Evolutionary conservation across 2,329 filamentous ascomycete species (phyloP).

Genomic region (Paradendryphiella salina): DNA sequence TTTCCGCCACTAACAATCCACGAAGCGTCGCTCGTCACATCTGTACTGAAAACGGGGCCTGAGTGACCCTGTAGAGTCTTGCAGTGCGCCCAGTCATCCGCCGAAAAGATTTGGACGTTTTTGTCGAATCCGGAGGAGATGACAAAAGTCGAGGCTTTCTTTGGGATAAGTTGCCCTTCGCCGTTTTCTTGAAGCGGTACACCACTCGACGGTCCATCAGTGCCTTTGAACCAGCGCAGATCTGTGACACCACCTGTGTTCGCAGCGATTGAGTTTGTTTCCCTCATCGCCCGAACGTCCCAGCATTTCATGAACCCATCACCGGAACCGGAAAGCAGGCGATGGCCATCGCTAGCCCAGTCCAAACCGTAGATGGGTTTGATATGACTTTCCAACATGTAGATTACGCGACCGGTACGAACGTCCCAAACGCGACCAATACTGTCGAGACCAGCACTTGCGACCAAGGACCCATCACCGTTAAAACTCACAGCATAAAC

Average conservation of each 20-base stretch:
- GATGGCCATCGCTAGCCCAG: conserved; percentile 88
- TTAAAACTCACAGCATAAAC: conserved; percentile 92
- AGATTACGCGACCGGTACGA: conserved; percentile 87
- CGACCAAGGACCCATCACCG: conserved; percentile 83
- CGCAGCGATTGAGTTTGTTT: conserved; percentile 82
- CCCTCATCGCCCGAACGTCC: conserved; percentile 89
- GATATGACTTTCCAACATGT: conserved; percentile 92
- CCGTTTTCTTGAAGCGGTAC: conserved; percentile 63
- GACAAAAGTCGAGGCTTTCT: conserved; percentile 89
- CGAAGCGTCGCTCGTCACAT: conserved; percentile 80
- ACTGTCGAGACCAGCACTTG: conserved; percentile 90
- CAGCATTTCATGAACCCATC: conserved; percentile 98
- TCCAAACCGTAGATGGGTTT: conserved; percentile 91
- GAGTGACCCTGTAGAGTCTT: conserved; percentile 89
- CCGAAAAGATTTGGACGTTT: conserved; percentile 93
- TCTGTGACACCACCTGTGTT: conserved; percentile 92
- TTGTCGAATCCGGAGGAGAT: conserved; percentile 91
- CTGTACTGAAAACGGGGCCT: conserved; percentile 86
- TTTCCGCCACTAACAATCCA: conserved; percentile 96
- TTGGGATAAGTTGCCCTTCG: conserved; percentile 67
- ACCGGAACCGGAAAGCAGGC: conserved; percentile 88
- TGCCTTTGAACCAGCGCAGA: conserved; percentile 88
- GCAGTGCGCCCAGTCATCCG: conserved; percentile 90
- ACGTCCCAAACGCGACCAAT: conserved; percentile 96
- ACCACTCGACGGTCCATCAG: conserved; percentile 71